A percentile compares a stretch with the other conserved stretches of the same genome.
Evolutionary conservation across 1,284 basidiomycete species (phyloP).

Genomic region (Veloboletus limbatus): DNA sequence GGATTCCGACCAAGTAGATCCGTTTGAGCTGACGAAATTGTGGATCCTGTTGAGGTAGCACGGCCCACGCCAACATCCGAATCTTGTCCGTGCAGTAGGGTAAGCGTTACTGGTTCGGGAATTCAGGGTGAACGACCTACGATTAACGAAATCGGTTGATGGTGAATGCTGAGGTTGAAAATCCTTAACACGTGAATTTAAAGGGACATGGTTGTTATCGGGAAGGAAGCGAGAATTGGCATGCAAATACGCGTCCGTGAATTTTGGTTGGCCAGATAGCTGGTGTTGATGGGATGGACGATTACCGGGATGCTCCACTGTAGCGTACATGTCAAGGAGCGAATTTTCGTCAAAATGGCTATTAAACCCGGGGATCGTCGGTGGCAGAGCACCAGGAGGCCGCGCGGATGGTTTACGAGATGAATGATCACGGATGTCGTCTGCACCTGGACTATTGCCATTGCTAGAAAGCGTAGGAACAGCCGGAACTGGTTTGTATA

Average conservation of each 20-base stretch:
- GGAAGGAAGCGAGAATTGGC: slow-evolving; percentile 13
- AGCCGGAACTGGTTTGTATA: slow-evolving; percentile 33
- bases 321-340: slow-evolving; percentile 27
- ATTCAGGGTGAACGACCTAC: slow-evolving; percentile 19
- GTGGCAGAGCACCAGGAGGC: slow-evolving; percentile 36
- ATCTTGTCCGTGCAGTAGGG: slow-evolving; percentile 9
- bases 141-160: slow-evolving; percentile 21
- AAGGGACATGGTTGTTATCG: slow-evolving; percentile 11
- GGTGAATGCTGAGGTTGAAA: slow-evolving; percentile 19
- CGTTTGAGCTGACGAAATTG: slow-evolving; percentile 31
- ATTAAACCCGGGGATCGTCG: slow-evolving; percentile 32
- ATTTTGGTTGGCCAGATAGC: slow-evolving; percentile 21
- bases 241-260: slow-evolving; percentile 19
- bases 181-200: slow-evolving; percentile 24
- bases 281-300: slow-evolving; percentile 26
- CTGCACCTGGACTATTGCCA: slow-evolving; percentile 8
- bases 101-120: slow-evolving; percentile 9
- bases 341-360: slow-evolving; percentile 26
- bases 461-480: slow-evolving; percentile 19
- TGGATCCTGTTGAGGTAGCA: slow-evolving; percentile 32
- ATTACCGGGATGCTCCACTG: slow-evolving; percentile 18
- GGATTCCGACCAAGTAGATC: slow-evolving; percentile 24
- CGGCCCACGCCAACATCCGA: slow-evolving; percentile 25
- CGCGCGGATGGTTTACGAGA: slow-evolving; percentile 27
- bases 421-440: slow-evolving; percentile 20